Evolutionary conservation across 306 rosid genomes (phyloP).

Genomic region (Quercus mongolica): DNA sequence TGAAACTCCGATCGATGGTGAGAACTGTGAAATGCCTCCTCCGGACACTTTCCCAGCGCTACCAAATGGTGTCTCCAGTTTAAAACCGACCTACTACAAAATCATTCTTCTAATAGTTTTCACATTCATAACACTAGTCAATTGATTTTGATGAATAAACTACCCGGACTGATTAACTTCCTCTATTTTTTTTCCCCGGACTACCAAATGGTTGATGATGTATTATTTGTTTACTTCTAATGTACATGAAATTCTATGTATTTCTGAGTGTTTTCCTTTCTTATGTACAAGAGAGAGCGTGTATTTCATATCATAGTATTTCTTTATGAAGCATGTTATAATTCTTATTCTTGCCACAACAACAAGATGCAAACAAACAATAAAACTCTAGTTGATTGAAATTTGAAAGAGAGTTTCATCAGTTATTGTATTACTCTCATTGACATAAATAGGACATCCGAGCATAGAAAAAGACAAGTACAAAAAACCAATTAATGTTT

Average conservation of each 20-base stretch:
- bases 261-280: background rate
- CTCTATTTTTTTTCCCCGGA: background rate
- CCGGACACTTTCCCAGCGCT: too few relatives aligned
- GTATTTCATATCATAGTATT: too few relatives aligned
- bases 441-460: too few relatives aligned
- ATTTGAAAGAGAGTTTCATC: background rate
- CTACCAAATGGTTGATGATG: background rate
- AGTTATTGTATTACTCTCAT: too few relatives aligned
- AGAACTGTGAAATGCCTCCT: too few relatives aligned
- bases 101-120: conserved; percentile 17
- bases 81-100: background rate
- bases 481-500: too few relatives aligned
- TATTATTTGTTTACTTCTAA: background rate
- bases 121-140: background rate
- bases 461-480: too few relatives aligned
- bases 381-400: background rate
- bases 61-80: too few relatives aligned
- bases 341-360: too few relatives aligned
- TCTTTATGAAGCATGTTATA: background rate
- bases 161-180: background rate
- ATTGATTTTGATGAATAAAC: conserved; percentile 5
- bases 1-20: too few relatives aligned
- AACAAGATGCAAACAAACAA: background rate
- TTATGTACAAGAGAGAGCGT: background rate
- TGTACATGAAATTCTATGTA: background rate